These are phyloP conservation scores for Pseudocercospora crystallina DNA, from an alignment of 2,329 filamentous ascomycete genomes.

Conservation along the genomic window DNA sequence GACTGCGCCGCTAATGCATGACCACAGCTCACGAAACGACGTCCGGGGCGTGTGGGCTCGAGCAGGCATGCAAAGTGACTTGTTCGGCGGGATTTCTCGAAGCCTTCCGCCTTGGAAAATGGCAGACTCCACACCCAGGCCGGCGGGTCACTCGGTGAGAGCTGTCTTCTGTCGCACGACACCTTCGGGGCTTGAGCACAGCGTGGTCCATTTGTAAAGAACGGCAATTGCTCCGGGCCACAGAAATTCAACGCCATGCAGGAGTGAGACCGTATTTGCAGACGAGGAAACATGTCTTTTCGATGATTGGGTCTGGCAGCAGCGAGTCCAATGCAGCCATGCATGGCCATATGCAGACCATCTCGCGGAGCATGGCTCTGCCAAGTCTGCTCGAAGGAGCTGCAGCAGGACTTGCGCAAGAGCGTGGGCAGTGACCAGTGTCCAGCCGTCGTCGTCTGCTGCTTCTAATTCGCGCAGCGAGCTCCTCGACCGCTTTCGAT, in stretches of 20 bases:
- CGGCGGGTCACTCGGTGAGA: too few species aligned
- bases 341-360: conserved; percentile 1
- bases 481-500: background rate
- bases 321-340: conserved; percentile 2
- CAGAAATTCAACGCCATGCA: too few species aligned
- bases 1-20: background rate
- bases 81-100: too few species aligned
- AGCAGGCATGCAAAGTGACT: background rate
- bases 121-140: too few species aligned
- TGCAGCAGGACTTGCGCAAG: background rate
- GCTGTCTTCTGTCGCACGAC: background rate
- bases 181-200: background rate
- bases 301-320: background rate
- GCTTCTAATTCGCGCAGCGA: background rate
- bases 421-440: too few species aligned
- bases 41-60: background rate
- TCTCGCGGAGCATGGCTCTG: background rate
- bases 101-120: too few species aligned
- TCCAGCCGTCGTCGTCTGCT: background rate
- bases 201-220: too few species aligned
- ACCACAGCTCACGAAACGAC: background rate
- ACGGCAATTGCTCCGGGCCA: too few species aligned
- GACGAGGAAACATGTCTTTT: background rate
- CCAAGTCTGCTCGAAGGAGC: background rate
- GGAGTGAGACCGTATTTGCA: background rate